Evolutionary conservation across 1,139 yeast species (phyloP), one percentile per base, ranked within the genome.

Genomic region (Ashbya aceris): DNA sequence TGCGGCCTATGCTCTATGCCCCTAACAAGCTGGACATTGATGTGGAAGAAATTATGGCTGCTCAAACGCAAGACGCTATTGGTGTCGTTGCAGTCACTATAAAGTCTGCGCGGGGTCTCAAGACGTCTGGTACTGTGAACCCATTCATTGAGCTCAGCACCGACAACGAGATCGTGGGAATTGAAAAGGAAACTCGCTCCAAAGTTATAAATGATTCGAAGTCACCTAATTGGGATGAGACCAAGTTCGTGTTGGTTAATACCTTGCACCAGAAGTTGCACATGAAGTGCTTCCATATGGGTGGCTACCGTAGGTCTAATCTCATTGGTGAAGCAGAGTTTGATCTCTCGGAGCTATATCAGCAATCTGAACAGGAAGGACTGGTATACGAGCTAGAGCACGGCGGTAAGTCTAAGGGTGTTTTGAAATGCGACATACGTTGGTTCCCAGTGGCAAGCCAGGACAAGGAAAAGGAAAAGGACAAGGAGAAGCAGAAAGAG

Each of bases 1-100:
- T 78, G 57, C 79, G 83, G 43, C 91, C 93, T 40, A 64, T 81
- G 79, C 64, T 83, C 49, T 82, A 83, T 60, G 86, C 87, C n/a
- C 94, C 94, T 51, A 83, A 83, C 60, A 79, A 83, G 42, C 64
- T 81, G 41, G 91, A 82, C 57, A 65, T 83, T 47, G 79, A 82
- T 54, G 82, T 83, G 35, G 86, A 78, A 57, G 87, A 79, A 47
- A 61, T 82, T 17, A 68, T 82, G 71, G 77, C 79, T 36, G 74
- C 71, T 36, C 76, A 74, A 54, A 65, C 77, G 4, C 76, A 77
- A 44, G 87, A 80, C 50, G 78, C 86, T 1, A 69, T 69, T 50
- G 91, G 89, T 51, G 78, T 77, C 46, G 67, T 80, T 47, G 80
- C 83, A 3, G 74, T 83, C 8, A 78, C 79, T 26, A 56, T 82